phyloP scores from a whole-genome alignment of 2,329 filamentous ascomycete genomes.

The Allantophomopsis cytisporea region DNA sequence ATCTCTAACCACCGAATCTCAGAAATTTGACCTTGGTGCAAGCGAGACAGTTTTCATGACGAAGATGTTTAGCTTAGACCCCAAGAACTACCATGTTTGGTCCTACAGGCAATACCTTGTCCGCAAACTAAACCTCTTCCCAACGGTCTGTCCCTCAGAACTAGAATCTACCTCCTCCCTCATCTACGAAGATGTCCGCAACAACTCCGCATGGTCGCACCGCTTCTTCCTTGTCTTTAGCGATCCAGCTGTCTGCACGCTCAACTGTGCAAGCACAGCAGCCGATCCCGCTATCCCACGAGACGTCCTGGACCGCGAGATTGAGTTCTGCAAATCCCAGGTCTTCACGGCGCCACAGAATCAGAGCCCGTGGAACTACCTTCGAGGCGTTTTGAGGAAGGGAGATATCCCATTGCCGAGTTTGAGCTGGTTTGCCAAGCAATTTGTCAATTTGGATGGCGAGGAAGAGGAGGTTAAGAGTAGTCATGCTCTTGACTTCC shows the following conservation, averaged over 20 bases:
- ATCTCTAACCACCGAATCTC: conserved; percentile 45
- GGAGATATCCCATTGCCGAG: conserved; percentile 35
- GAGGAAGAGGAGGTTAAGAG: conserved; percentile 34
- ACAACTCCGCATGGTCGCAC: conserved; percentile 97
- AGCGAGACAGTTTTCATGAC: conserved; percentile 66
- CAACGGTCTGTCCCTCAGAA: conserved; percentile 43
- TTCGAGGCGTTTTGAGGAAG: conserved; percentile 62
- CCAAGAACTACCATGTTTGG: conserved; percentile 99
- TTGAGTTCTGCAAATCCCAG: conserved; percentile 59
- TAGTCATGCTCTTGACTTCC: conserved; percentile 55
- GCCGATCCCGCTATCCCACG: conserved; percentile 42
- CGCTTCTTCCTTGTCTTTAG: conserved; percentile 86
- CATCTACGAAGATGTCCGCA: conserved; percentile 70
- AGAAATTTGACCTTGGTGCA: conserved; percentile 40
- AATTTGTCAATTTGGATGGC: conserved; percentile 35
- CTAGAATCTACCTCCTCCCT: conserved; percentile 57
- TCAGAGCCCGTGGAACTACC: conserved; percentile 86
- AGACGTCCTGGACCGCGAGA: conserved; percentile 58
- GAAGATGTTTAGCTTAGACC: conserved; percentile 70
- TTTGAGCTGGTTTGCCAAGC: conserved; percentile 32
- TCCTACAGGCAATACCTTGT: conserved; percentile 72
- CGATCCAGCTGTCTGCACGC: conserved; percentile 35
- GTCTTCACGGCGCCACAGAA: conserved; percentile 81
- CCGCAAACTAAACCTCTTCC: conserved; percentile 52
- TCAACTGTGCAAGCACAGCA: conserved; percentile 32